Percentiles rank a stretch among this genome's conserved stretches.
Conservation (phyloP, 257 asterid species). For the Solanum verrucosum region DNA sequence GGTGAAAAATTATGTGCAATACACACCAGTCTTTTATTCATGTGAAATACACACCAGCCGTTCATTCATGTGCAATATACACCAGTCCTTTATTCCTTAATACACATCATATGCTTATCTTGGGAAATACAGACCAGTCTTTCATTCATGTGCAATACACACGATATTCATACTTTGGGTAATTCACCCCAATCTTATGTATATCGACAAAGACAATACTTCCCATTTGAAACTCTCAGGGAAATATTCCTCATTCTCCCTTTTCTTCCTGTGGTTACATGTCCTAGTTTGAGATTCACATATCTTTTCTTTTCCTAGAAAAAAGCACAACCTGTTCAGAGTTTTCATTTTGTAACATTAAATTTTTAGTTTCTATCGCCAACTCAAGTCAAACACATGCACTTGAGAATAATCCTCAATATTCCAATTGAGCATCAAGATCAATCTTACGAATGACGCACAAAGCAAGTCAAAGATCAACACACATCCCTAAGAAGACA, state of each 20-base stretch:
- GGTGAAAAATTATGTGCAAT: background rate
- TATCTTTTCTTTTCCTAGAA: too few relatives aligned
- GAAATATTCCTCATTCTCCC: background rate
- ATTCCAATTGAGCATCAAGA: background rate
- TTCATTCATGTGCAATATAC: too few relatives aligned
- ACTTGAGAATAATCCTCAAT: background rate
- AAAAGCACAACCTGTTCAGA: background rate
- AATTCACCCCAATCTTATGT: background rate
- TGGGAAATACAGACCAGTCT: too few relatives aligned
- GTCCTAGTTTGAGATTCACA: background rate
- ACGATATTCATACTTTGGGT: background rate
- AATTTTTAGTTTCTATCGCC: background rate
- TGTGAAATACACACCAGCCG: too few relatives aligned
- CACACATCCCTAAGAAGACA: background rate
- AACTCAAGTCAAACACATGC: background rate
- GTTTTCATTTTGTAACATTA: background rate
- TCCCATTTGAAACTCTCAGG: background rate
- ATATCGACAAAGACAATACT: too few relatives aligned
- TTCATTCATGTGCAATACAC: too few relatives aligned
- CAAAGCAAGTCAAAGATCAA: background rate
- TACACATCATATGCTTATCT: background rate
- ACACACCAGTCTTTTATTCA: too few relatives aligned
- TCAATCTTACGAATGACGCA: background rate
- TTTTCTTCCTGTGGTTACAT: background rate
- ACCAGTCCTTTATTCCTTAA: too few relatives aligned